Evolutionary conservation across 345 rosid genomes (phyloP), one percentile per base, ranked within the genome.

Genomic region (Theobroma cacao): DNA sequence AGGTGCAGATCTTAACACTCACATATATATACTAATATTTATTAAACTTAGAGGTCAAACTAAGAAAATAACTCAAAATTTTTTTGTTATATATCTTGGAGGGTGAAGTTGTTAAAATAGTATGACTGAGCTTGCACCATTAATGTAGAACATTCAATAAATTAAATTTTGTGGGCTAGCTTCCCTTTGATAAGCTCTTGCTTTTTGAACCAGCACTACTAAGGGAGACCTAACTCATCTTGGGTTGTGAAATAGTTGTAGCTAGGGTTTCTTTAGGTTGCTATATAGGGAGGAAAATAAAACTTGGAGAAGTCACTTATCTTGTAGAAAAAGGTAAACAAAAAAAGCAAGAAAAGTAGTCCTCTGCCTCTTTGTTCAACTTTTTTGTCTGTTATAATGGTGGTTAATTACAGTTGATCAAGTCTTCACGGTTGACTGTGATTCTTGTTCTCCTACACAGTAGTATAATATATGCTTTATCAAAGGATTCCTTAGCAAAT

Each of bases 341-440:
- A 5, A 22, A 12, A 66, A 12, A 3, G 3, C 3, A 20, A 28
- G 50, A 18, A 7, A 2, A 3, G 6, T 50, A 28, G 18, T 52
- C 1, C 26, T 24, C 17, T 20, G 15, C 40, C 18, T 36, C 24
- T 13, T 74, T 67, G 36, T 80, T 58, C 41, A 75, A 18, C 43
- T 73, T 77, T 67, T 61, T 33, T 34, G 71, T 73, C 81, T 11
- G 79, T 82, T 79, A 79, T 48, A 31, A 33, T 11, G 74, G 62
- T 68, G 83, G 84, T 83, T 85, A 81, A 33, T 83, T 81, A 78
- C 80, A 33, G 88, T 85, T 85, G 72, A 34, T 59, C 31, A 13
- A n/a, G 30, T 34, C 31, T 58, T 47, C 45, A 43, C 6, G 14
- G 64, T 69, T 61, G 83, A 76, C 74, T 77, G 34, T 47, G 26